Evolutionary conservation across 2,329 filamentous ascomycete genomes (phyloP), one percentile per base, ranked within the genome.

Genomic region (Fusarium tuaranense): DNA sequence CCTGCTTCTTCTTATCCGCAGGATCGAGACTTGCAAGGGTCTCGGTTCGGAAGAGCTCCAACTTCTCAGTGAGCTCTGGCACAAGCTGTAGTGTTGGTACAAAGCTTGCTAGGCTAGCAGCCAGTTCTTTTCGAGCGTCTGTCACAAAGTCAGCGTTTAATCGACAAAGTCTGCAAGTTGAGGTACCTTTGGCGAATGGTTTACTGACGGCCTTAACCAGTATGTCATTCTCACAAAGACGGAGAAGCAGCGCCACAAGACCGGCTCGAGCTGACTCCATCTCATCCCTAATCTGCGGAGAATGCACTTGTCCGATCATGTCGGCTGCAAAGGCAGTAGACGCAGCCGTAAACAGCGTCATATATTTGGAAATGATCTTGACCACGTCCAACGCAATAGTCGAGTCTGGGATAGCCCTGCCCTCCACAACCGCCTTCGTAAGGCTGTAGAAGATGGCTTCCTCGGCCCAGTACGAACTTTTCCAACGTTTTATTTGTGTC

Each of bases 401-500:
- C 18, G 82, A 78, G 27, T 83, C 84, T 67, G 80, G 83, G 58
- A 91, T 88, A 2, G 85, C 86, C 1, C 80, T 82, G 0, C 87
- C 89, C 58, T 89, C 85, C 2, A 87, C 93, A 61, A 98, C 95
- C 0, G 92, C 93, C 83, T 97, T 98, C 3, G 95, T 94, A 61
- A 99, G 95, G 5, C 95, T 92, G 82, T 98, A 97, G 79, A 98
- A 93, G 83, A 98, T 94, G 61, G 97, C 92, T 84, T 98, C 98
- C 81, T 99, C 97, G 0, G 93, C 82, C 69, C 85, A 85, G 72
- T 89, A 91, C 1, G 90, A 92, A 80, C 83, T 88, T 62, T 81
- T 84, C 90, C 90, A 92, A 70, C 87, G 81, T 34, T 80, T 77
- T 6, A 75, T 67, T 1, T 41, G 65, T 27, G 70, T 25, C 16